Conservation (phyloP, 2,329 filamentous ascomycete species). For the Coniochaeta sp. region DNA sequence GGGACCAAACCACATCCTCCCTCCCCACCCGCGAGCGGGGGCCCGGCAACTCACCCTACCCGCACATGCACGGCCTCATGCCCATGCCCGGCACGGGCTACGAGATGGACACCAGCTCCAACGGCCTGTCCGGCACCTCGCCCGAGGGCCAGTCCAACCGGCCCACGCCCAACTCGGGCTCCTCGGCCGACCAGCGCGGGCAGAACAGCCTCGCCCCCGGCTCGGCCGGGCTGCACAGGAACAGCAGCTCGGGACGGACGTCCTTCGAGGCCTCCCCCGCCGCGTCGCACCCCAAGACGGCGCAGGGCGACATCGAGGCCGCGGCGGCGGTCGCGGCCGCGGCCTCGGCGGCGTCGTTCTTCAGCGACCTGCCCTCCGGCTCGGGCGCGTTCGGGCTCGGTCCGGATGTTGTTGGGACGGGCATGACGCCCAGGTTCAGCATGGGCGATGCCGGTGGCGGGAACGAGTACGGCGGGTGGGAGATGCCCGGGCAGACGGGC, state of each 20-base stretch:
- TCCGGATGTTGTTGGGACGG: constrained; percentile 14
- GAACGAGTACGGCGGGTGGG: neutral
- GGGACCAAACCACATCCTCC: constrained; percentile 7
- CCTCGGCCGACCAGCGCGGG: constrained; percentile 31
- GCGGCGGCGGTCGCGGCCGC: constrained; percentile 8
- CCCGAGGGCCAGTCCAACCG: constrained; percentile 40
- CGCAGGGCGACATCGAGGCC: neutral
- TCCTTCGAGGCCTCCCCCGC: constrained; percentile 48
- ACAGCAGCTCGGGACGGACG: constrained; percentile 26
- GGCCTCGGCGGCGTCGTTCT: constrained; percentile 23
- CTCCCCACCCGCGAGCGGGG: constrained; percentile 11
- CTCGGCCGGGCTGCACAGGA: constrained; percentile 5
- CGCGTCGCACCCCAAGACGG: constrained; percentile 11
- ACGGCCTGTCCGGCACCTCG: constrained; percentile 37
- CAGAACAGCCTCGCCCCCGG: constrained; percentile 8
- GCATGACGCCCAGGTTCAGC: constrained; percentile 25
- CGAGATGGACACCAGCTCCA: constrained; percentile 17
- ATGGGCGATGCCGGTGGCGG: constrained; percentile 11
- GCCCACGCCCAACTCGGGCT: constrained; percentile 54
- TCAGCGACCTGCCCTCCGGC: constrained; percentile 20
- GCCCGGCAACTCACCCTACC: constrained; percentile 4
- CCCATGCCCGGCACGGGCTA: neutral
- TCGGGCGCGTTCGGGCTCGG: constrained; percentile 27
- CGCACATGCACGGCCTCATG: constrained; percentile 7
- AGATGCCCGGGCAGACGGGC: constrained; percentile 24